A percentile compares a stretch with the other conserved stretches of the same genome.
Conservation (phyloP, 805 yeast genomes). For the Zygotorulaspora florentina region DNA sequence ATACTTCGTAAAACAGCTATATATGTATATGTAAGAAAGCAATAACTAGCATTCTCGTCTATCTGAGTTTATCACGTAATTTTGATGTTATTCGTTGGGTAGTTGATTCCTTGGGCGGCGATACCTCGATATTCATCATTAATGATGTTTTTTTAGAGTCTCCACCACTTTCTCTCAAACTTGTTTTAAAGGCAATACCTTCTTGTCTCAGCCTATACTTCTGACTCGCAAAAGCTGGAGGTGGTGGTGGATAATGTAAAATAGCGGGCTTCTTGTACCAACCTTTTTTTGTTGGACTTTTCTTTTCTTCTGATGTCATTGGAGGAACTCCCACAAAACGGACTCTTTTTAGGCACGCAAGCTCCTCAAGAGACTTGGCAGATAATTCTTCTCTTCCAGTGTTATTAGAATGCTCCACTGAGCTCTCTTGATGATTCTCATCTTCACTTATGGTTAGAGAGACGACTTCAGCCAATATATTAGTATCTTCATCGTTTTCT, state of each 20-base stretch:
- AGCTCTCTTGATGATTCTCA: neutral
- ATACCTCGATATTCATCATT: conserved; percentile 7
- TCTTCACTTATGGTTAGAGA: neutral
- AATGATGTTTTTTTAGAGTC: conserved; percentile 8
- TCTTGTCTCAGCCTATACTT: conserved; percentile 28
- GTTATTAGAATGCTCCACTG: neutral
- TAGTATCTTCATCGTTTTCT: neutral
- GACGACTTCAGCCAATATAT: neutral
- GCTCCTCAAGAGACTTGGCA: neutral
- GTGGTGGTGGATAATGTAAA: conserved; percentile 33
- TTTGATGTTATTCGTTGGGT: conserved; percentile 24
- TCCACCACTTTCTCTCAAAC: conserved; percentile 22
- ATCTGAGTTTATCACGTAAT: conserved; percentile 25
- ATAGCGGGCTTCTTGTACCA: conserved; percentile 38
- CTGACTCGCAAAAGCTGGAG: conserved; percentile 19
- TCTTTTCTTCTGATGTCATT: conserved; percentile 29
- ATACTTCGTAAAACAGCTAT: neutral
- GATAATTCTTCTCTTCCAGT: neutral
- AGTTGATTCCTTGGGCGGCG: conserved; percentile 14
- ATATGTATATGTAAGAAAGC: conserved; percentile 1
- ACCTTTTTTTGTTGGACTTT: conserved; percentile 32
- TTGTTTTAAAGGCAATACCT: conserved; percentile 34
- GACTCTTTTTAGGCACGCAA: conserved; percentile 25
- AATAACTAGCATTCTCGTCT: neutral
- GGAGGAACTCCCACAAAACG: conserved; percentile 37